Evolutionary conservation across 2,329 filamentous ascomycete genomes (phyloP).

Genomic region (Raffaelea arxii): DNA sequence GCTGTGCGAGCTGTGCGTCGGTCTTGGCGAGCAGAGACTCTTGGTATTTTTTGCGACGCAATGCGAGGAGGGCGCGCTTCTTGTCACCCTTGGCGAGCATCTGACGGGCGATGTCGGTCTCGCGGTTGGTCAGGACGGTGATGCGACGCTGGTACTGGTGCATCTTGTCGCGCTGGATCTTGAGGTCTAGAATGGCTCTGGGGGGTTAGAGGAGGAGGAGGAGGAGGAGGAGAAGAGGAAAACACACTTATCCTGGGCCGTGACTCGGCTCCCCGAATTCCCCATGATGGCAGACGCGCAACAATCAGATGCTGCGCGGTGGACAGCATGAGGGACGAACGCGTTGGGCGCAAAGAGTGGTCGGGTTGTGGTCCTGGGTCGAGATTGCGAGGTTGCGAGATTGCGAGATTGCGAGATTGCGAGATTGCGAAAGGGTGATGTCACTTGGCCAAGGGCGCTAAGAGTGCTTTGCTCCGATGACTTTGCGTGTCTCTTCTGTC

Average conservation of each 20-base stretch:
- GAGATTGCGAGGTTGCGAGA: no score
- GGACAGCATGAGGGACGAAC: constrained; percentile 1
- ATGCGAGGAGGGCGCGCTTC: constrained; percentile 69
- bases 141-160: constrained; percentile 94
- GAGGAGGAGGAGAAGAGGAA: not conserved
- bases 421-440: no score
- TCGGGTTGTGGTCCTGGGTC: no score
- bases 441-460: no score
- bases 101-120: constrained; percentile 76
- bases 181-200: constrained; percentile 95
- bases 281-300: constrained; percentile 33
- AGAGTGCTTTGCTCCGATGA: no score
- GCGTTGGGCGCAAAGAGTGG: no score
- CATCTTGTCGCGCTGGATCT: constrained; percentile 92
- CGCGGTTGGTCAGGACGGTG: constrained; percentile 71
- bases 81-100: constrained; percentile 76
- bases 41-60: constrained; percentile 95
- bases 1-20: constrained; percentile 84
- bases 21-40: constrained; percentile 82
- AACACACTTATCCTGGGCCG: constrained; percentile 73
- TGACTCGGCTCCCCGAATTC: constrained; percentile 46
- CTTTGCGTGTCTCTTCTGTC: no score
- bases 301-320: not conserved
- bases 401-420: no score
- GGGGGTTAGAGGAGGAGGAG: not conserved